A percentile compares a stretch with the other conserved stretches of the same genome.
Conservation (phyloP, 345 rosid genomes). For the Isatis tinctoria region DNA sequence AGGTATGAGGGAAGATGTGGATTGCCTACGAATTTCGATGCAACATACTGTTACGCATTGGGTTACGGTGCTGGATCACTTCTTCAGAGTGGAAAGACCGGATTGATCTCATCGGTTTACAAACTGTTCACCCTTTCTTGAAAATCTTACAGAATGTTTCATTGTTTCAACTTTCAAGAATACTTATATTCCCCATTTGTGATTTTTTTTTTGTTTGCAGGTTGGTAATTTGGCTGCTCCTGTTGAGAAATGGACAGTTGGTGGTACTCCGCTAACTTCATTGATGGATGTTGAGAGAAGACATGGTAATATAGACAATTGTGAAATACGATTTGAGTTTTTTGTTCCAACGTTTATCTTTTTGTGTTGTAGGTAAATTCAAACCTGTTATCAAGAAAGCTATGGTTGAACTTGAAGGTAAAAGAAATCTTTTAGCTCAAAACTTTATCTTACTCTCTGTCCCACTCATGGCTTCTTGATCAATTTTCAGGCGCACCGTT, state of each 20-base stretch:
- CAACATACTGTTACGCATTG: slow-evolving; percentile 87
- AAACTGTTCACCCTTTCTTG: slow-evolving; percentile 3
- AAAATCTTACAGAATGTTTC: not conserved
- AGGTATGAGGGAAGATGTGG: slow-evolving; percentile 99
- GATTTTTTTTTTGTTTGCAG: slow-evolving; percentile 32
- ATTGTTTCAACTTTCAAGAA: slow-evolving; percentile 11
- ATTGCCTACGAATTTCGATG: slow-evolving; percentile 90
- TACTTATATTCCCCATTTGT: not conserved
- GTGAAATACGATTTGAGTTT: not conserved
- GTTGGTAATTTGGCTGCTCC: slow-evolving; percentile 88
- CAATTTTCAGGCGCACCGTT: slow-evolving; percentile 78
- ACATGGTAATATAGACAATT: slow-evolving; percentile 50
- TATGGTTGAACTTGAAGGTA: slow-evolving; percentile 97
- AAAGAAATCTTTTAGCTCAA: not conserved
- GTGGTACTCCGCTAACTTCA: slow-evolving; percentile 89
- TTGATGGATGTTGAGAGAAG: slow-evolving; percentile 99
- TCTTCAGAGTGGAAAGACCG: slow-evolving; percentile 82
- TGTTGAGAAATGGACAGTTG: slow-evolving; percentile 85
- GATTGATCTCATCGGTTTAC: slow-evolving; percentile 79
- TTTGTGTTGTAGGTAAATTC: slow-evolving; percentile 55
- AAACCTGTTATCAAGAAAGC: slow-evolving; percentile 99
- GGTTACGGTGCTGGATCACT: slow-evolving; percentile 90
- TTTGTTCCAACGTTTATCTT: not conserved
- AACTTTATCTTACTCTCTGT: not conserved
- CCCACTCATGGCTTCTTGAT: not conserved